Evolutionary conservation across 352 stramenopile species (phyloP), one percentile per base, ranked within the genome.

Genomic region (Globisporangium irregulare): DNA sequence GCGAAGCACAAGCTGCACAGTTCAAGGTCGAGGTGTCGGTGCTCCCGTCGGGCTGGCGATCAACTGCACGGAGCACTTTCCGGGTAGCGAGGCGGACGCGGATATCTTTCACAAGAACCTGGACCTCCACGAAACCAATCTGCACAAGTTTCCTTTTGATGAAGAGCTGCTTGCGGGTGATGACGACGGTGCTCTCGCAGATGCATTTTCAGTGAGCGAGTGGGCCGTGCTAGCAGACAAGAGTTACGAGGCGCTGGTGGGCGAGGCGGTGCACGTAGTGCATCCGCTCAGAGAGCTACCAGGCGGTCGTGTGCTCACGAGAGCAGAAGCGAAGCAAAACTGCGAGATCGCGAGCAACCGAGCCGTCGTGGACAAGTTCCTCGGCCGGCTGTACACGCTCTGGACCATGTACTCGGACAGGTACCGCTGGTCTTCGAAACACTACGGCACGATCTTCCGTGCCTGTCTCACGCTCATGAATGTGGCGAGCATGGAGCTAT

Each of bases 1-100:
- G 15, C n/a, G 9, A 57, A 32, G 22, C 10, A 57, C 9, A 25
- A 57, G 10, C 22, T 57, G 4, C 50, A 57, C 25, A 22, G 25
- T 29, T 57, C 9, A 57, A 57, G 50, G 29, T 61, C 15, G 55
- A 61, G 20, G 55, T 61, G 20, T 61, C 55, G 4, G 55, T 61
- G 25, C 36, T 24, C 55, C 29, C 6, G 14, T 29, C 15, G 55
- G 55, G 8, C 36, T 48, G 4, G 55, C 55, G 8, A 24, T 60
- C 27, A 60, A 60, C 55, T 60, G 25, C 27, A 46, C 55, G 4
- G 29, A 25, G 25, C 29, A 43, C 29, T 29, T 20, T 41, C 27
- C 20, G 4, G 29, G 55, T 1, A 60, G 55, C 14, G 29, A 43
- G 14, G 55, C 55, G 27, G 55, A 29, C 55, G 36, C 36, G 4